Base-by-base conservation (phyloP, 225 moss, liverwort and hornwort genomes). In the Pseudisothecium myosuroides region DNA sequence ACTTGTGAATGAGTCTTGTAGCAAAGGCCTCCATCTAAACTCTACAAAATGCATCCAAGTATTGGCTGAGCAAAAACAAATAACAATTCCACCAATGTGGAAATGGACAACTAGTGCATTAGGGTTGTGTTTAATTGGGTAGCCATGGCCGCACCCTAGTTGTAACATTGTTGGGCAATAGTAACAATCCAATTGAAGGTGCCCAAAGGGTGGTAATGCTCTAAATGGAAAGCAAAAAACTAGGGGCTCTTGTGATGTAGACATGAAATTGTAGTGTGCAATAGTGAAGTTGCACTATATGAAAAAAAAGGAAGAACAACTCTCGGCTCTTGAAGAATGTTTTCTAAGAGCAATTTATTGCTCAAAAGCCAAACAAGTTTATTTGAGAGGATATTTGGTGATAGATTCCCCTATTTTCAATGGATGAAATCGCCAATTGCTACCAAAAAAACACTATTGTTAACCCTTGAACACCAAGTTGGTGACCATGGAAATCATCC, bases 281-380 rank as follows among this genome's bases (percentile, higher is more conserved):
- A 43, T 3, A 17, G 10, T 10, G 17, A 26, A 43, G 15, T 72
- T 43, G 27, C 5, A 6, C 3, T 16, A 3, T 2, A 13, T 8
- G 11, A 2, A 47, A 10, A 74, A 18, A 17, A 4, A 27, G 10
- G 0, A 45, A 45, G 2, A 19, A 7, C 1, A 31, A 74, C 4
- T 47, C 1, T 31, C 1, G 6, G 12, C 7, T 19, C 5, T 34
- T 0, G 0, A 76, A 1, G 0, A 76, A 5, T 52, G 3, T 34
- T 21, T 50, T 13, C 22, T 13, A 2, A 0, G 5, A 18, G 5
- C 0, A 0, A 50, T 21, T 32, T 13, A 21, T 22, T 2, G 1
- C 9, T 76, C 13, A 52, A 8, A 76, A 52, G 20, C 2, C 21
- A 50, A 13, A 75, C 32, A 34, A 34, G 2, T 52, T 34, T 76